Percentiles rank a stretch among this genome's conserved stretches.
Conservation (phyloP, 2,329 filamentous ascomycete species). For the Penicillium aurantiogriseum region DNA sequence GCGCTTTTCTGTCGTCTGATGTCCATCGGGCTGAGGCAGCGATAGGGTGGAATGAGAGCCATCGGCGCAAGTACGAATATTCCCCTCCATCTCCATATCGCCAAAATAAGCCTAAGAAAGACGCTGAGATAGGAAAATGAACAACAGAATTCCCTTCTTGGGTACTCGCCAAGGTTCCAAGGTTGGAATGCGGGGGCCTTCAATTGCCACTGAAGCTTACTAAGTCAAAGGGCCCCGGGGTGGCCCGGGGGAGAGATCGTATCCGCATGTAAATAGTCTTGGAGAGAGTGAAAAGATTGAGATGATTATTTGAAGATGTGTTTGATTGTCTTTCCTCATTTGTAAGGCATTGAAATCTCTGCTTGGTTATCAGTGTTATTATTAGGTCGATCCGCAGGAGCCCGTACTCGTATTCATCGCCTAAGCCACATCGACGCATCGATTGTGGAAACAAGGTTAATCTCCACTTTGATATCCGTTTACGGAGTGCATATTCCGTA, state of each 20-base stretch:
- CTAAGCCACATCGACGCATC: not conserved
- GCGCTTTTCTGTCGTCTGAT: conserved; percentile 30
- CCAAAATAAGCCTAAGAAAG: not conserved
- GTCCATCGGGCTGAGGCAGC: conserved; percentile 7
- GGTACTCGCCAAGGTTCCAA: not conserved
- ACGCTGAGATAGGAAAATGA: conserved; percentile 4
- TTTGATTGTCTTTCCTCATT: too few relatives aligned
- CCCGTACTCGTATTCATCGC: not conserved
- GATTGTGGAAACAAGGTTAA: not conserved
- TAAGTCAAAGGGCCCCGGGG: not conserved
- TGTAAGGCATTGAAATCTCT: not conserved
- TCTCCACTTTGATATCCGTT: too few relatives aligned
- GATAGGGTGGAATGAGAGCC: conserved; percentile 16
- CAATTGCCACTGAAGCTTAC: not conserved
- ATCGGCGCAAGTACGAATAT: conserved; percentile 6
- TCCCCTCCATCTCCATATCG: conserved; percentile 8
- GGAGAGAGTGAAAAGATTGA: not conserved
- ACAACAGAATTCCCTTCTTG: conserved; percentile 10
- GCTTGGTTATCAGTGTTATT: not conserved
- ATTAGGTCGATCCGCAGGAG: not conserved
- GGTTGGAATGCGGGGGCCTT: not conserved
- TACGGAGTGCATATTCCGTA: too few relatives aligned
- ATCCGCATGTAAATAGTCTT: not conserved
- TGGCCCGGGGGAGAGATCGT: not conserved
- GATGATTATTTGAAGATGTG: not conserved